Conservation (phyloP, 2,329 filamentous ascomycete species). For the Fusarium torulosum region DNA sequence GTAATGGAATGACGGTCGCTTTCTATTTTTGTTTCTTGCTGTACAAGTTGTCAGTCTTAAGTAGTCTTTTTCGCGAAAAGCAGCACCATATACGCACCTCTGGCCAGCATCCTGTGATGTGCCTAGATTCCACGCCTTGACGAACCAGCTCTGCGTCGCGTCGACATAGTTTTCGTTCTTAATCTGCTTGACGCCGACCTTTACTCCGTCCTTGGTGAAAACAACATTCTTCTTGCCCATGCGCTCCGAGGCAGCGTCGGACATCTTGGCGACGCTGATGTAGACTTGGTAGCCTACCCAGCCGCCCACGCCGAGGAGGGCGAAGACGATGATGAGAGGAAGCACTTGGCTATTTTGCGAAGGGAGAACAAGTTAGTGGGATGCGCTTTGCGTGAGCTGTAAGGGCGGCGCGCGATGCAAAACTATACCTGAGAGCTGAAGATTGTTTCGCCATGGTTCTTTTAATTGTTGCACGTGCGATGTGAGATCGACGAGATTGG, state of each 20-base stretch:
- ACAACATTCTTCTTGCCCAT: conserved; percentile 82
- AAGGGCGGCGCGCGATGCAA: background rate
- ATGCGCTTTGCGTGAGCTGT: background rate
- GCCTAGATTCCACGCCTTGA: conserved; percentile 74
- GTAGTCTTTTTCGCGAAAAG: background rate
- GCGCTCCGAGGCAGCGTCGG: conserved; percentile 72
- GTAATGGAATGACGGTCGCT: background rate
- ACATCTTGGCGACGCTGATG: conserved; percentile 74
- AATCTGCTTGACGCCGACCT: conserved; percentile 77
- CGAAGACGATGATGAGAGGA: conserved; percentile 75
- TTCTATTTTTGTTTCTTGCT: conserved; percentile 46
- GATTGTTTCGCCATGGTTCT: conserved; percentile 40
- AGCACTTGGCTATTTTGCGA: conserved; percentile 66
- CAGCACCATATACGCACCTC: conserved; percentile 24
- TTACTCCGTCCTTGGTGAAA: conserved; percentile 80
- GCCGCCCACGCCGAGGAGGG: conserved; percentile 69
- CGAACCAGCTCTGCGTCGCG: conserved; percentile 75
- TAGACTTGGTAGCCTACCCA: conserved; percentile 82
- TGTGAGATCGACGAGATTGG: conserved; percentile 8
- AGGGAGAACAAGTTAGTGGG: conserved; percentile 15
- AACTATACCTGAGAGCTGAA: conserved; percentile 43
- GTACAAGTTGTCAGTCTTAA: conserved; percentile 22
- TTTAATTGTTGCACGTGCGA: conserved; percentile 11
- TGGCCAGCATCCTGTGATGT: conserved; percentile 45
- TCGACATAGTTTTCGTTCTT: conserved; percentile 79